Conservation (phyloP, 495 filamentous ascomycete genomes). For the Aspergillus nanangensis region DNA sequence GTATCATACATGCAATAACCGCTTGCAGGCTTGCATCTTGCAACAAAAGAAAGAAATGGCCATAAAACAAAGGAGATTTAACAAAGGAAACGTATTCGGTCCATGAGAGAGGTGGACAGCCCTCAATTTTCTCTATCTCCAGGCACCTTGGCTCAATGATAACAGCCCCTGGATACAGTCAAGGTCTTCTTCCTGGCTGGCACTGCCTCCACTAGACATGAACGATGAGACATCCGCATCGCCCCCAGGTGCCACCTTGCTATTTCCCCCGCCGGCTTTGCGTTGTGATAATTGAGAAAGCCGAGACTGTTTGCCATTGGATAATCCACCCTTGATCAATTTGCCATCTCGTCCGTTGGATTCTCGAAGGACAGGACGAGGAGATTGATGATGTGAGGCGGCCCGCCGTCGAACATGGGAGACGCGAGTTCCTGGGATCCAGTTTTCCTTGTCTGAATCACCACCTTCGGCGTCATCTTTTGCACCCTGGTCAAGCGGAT, state of each 20-base stretch:
- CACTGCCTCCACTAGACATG: slow-evolving; percentile 57
- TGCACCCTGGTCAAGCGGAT: slow-evolving; percentile 18
- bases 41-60: slow-evolving; percentile 19
- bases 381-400: slow-evolving; percentile 24
- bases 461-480: slow-evolving; percentile 35
- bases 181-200: slow-evolving; percentile 63
- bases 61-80: slow-evolving; percentile 18
- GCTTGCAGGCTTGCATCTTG: slow-evolving; percentile 33
- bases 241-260: slow-evolving; percentile 27
- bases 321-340: slow-evolving; percentile 11
- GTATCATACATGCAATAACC: slow-evolving; percentile 24
- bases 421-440: slow-evolving; percentile 56
- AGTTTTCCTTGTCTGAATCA: slow-evolving; percentile 95
- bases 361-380: slow-evolving; percentile 44
- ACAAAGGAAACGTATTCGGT: slow-evolving; percentile 20
- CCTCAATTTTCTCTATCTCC: slow-evolving; percentile 33
- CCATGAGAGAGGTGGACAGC: slow-evolving; percentile 6
- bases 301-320: slow-evolving; percentile 33
- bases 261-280: slow-evolving; percentile 16
- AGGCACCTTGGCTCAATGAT: slow-evolving; percentile 65
- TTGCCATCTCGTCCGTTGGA: slow-evolving; percentile 30
- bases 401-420: slow-evolving; percentile 35
- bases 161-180: slow-evolving; percentile 77
- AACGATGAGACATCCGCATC: slow-evolving; percentile 62
- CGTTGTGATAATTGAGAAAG: slow-evolving; percentile 21